Evolutionary conservation across 2,329 filamentous ascomycete species (phyloP).

Genomic region (Diaporthe sp.): DNA sequence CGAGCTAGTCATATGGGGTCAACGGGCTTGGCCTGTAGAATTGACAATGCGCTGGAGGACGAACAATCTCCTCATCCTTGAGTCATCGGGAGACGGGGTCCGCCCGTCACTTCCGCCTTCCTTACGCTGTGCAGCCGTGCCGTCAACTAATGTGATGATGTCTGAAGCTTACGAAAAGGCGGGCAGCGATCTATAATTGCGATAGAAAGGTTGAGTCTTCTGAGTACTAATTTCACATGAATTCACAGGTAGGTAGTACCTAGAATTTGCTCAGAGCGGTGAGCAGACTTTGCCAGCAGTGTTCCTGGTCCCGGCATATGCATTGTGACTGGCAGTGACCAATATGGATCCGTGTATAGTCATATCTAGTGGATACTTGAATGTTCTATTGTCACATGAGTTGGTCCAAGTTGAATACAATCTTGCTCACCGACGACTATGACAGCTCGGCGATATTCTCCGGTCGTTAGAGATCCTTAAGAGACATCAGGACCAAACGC

Average conservation of each 20-base stretch:
- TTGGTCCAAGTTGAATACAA: background rate
- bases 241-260: background rate
- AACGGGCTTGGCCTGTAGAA: background rate
- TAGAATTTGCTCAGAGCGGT: background rate
- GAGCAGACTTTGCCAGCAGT: background rate
- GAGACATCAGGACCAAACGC: rapidly evolving
- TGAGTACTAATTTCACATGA: background rate
- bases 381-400: too few species aligned
- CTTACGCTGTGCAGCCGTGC: background rate
- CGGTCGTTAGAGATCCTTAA: too few species aligned
- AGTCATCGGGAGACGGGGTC: background rate
- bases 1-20: background rate
- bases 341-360: background rate
- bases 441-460: background rate
- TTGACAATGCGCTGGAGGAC: background rate
- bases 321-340: background rate
- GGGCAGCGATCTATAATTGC: background rate
- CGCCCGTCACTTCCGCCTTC: background rate
- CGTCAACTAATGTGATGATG: too few species aligned
- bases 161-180: background rate
- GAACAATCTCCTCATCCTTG: background rate
- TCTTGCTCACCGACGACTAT: background rate
- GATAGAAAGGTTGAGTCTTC: background rate
- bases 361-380: background rate
- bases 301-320: background rate